These are phyloP conservation scores for Ulota crispa DNA, from an alignment of 225 moss, liverwort and hornwort species.

Conservation along the genomic window DNA sequence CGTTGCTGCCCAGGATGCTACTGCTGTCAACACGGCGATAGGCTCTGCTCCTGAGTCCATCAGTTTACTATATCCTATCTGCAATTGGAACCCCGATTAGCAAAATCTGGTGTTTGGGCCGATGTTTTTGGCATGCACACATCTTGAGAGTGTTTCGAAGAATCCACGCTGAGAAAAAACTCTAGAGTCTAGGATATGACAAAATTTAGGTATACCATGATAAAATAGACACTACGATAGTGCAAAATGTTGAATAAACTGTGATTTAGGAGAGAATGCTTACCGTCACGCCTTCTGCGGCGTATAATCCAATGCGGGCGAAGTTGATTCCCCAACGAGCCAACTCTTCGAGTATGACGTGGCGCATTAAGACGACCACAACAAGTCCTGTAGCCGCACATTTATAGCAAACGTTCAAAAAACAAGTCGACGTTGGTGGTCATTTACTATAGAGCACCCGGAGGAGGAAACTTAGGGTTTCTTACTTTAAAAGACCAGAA, in stretches of 20 bases:
- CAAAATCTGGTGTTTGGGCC: neutral
- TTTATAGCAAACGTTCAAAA: conserved; percentile 4
- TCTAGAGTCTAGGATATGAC: neutral
- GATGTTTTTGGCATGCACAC: neutral
- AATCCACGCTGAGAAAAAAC: neutral
- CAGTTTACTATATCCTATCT: conserved; percentile 37
- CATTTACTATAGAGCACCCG: neutral
- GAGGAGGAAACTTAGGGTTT: neutral
- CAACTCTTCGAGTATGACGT: conserved; percentile 49
- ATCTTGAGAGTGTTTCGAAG: neutral
- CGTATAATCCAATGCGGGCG: conserved; percentile 37
- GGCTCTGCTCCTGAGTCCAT: conserved; percentile 42
- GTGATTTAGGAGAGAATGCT: conserved; percentile 3
- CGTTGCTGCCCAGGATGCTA: conserved; percentile 39
- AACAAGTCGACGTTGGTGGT: neutral
- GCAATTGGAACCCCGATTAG: conserved; percentile 17
- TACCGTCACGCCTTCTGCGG: conserved; percentile 45
- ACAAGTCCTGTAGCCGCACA: conserved; percentile 34
- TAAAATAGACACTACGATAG: neutral
- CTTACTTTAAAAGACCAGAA: neutral
- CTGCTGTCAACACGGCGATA: conserved; percentile 24
- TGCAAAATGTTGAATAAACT: neutral
- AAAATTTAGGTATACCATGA: neutral
- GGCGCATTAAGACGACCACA: conserved; percentile 49
- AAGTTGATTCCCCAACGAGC: conserved; percentile 49